phyloP scores from a whole-genome alignment of 208 protist species.

The Acanthamoeba triangularis region DNA sequence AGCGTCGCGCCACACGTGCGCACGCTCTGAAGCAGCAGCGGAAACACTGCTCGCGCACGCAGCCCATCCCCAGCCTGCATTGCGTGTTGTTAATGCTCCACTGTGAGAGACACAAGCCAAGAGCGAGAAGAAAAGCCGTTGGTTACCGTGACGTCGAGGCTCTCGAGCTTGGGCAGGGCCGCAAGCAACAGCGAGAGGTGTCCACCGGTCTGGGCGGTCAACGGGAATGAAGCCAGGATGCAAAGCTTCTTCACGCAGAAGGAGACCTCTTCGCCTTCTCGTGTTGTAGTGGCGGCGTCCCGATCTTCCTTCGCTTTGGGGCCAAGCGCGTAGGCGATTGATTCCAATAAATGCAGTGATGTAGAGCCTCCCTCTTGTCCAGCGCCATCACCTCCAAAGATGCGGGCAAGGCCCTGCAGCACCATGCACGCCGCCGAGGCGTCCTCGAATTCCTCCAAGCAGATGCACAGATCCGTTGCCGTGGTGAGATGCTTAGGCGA shows the following conservation, averaged over 20 bases:
- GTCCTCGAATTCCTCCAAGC: conserved; percentile 8
- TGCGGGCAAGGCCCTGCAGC: conserved; percentile 3
- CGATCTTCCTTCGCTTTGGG: not conserved
- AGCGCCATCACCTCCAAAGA: not conserved
- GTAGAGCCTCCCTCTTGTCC: not conserved
- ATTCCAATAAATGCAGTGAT: not conserved
- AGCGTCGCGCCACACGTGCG: conserved; percentile 15
- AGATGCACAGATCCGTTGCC: not conserved
- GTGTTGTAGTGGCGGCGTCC: not conserved
- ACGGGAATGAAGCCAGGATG: not conserved
- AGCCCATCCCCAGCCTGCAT: conserved; percentile 18
- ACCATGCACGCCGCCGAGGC: not conserved
- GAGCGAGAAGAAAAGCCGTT: not conserved
- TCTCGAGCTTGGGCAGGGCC: conserved; percentile 40
- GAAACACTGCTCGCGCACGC: not conserved
- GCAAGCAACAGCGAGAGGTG: conserved; percentile 1
- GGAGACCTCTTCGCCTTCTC: not conserved
- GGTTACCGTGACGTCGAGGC: not conserved
- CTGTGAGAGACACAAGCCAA: too few relatives aligned
- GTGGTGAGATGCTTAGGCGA: not conserved
- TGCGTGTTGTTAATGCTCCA: not conserved
- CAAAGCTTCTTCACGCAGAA: not conserved
- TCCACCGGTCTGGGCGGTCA: conserved; percentile 22
- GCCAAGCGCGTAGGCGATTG: not conserved
- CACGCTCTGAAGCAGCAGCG: conserved; percentile 26